Percentiles rank a stretch among this genome's conserved stretches.
These are phyloP conservation scores for Cladophialophora chaetospira DNA, from an alignment of 2,329 filamentous ascomycete genomes.

Conservation along the genomic window DNA sequence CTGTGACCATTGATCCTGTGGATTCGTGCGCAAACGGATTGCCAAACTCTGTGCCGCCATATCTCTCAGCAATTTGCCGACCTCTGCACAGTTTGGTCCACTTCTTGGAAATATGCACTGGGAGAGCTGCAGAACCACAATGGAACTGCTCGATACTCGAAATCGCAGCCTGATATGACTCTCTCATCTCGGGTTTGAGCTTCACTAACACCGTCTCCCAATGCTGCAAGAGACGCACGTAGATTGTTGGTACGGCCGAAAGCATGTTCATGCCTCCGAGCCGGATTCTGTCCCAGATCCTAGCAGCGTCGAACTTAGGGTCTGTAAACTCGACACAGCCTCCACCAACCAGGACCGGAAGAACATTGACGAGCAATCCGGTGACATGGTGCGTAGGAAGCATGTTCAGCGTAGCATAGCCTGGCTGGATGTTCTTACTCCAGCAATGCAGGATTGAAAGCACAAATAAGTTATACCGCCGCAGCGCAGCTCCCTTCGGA, in stretches of 20 bases:
- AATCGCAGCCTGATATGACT: conserved; percentile 36
- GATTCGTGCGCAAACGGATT: conserved; percentile 40
- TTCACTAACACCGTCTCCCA: conserved; percentile 43
- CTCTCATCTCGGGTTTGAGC: conserved; percentile 37
- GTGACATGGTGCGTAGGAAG: conserved; percentile 37
- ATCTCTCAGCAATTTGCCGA: conserved; percentile 44
- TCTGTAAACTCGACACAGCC: conserved; percentile 46
- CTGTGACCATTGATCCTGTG: neutral
- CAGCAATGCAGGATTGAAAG: conserved; percentile 28
- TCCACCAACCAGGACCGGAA: conserved; percentile 41
- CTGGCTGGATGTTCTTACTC: conserved; percentile 32
- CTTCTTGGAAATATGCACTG: conserved; percentile 43
- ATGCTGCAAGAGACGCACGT: conserved; percentile 42
- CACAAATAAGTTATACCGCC: conserved; percentile 27
- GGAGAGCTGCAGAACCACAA: conserved; percentile 46
- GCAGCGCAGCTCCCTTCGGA: conserved; percentile 59
- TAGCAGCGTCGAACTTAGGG: conserved; percentile 38
- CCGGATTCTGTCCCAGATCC: conserved; percentile 42
- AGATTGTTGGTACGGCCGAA: conserved; percentile 45
- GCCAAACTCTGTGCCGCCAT: conserved; percentile 48
- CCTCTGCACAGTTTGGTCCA: conserved; percentile 42
- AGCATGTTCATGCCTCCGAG: conserved; percentile 39
- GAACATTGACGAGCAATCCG: conserved; percentile 34
- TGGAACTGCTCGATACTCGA: conserved; percentile 42
- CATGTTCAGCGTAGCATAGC: conserved; percentile 40